Conservation (phyloP, 1,284 basidiomycete genomes). For the Puccinia horiana region DNA sequence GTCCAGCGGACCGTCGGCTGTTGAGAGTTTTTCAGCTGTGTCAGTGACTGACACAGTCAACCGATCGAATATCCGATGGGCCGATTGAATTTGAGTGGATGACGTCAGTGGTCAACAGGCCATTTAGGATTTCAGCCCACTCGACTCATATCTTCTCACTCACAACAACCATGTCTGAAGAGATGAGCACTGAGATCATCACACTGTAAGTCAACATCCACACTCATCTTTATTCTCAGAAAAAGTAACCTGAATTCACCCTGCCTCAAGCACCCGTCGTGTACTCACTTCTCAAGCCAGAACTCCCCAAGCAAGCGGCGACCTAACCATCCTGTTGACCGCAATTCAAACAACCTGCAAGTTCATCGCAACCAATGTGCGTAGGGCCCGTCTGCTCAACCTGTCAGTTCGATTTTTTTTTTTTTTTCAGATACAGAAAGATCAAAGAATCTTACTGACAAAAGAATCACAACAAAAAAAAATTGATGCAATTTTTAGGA, state of each 20-base stretch:
- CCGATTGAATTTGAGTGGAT: too few relatives aligned
- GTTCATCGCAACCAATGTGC: conserved; percentile 97
- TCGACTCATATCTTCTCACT: not conserved
- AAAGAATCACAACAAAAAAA: too few relatives aligned
- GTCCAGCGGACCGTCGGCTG: too few relatives aligned
- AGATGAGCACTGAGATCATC: conserved; percentile 49
- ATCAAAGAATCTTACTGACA: conserved; percentile 3
- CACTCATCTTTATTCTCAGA: not conserved
- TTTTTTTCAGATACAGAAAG: not conserved
- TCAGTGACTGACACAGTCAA: too few relatives aligned
- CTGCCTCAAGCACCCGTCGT: conserved; percentile 53
- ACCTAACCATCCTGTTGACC: conserved; percentile 88
- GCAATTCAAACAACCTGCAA: conserved; percentile 88
- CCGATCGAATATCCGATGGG: too few relatives aligned
- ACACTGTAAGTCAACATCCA: conserved; percentile 34
- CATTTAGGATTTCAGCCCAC: too few relatives aligned
- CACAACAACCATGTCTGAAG: conserved; percentile 3
- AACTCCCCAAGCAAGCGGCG: conserved; percentile 71
- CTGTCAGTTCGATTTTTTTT: conserved; percentile 64
- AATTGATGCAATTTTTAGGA: conserved; percentile 66
- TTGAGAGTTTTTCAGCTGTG: too few relatives aligned
- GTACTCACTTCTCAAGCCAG: conserved; percentile 55
- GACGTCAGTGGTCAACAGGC: too few relatives aligned
- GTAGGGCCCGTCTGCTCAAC: conserved; percentile 95
- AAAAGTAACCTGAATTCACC: not conserved